phyloP scores from a whole-genome alignment of 768 basidiomycete species.

The Daedaleopsis nitida region DNA sequence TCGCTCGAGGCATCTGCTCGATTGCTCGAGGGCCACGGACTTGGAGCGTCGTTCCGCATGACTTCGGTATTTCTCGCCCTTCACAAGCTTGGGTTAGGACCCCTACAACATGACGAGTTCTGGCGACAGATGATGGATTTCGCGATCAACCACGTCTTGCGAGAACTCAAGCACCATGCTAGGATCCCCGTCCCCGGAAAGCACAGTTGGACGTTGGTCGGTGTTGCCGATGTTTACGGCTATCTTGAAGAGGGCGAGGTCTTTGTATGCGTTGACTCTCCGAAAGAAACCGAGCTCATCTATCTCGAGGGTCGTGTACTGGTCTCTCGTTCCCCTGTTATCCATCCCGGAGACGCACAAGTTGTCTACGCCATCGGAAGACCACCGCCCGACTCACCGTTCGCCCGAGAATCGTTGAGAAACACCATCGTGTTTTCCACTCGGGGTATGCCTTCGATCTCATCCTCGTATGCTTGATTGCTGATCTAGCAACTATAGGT shows the following conservation, averaged over 20 bases:
- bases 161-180: conserved; percentile 64
- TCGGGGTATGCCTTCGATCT: conserved; percentile 40
- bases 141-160: conserved; percentile 62
- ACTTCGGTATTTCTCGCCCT: conserved; percentile 53
- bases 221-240: conserved; percentile 65
- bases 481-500: conserved; percentile 42
- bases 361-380: conserved; percentile 59
- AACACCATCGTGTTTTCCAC: conserved; percentile 71
- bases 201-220: conserved; percentile 66
- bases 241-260: conserved; percentile 56
- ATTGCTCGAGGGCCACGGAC: conserved; percentile 57
- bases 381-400: conserved; percentile 56
- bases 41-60: conserved; percentile 58
- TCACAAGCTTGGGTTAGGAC: conserved; percentile 46
- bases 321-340: conserved; percentile 66
- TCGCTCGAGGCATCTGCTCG: conserved; percentile 48
- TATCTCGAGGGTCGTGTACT: conserved; percentile 58
- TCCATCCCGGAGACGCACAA: conserved; percentile 70
- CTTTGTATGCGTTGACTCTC: conserved; percentile 57
- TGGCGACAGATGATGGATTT: conserved; percentile 54
- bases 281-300: conserved; percentile 34
- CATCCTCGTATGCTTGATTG: neutral
- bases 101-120: conserved; percentile 44
- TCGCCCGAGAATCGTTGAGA: conserved; percentile 48
- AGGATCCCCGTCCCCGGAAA: conserved; percentile 59